Evolutionary conservation across 2,329 filamentous ascomycete species (phyloP), one percentile per base, ranked within the genome.

Genomic region (Trichoderma gracile): DNA sequence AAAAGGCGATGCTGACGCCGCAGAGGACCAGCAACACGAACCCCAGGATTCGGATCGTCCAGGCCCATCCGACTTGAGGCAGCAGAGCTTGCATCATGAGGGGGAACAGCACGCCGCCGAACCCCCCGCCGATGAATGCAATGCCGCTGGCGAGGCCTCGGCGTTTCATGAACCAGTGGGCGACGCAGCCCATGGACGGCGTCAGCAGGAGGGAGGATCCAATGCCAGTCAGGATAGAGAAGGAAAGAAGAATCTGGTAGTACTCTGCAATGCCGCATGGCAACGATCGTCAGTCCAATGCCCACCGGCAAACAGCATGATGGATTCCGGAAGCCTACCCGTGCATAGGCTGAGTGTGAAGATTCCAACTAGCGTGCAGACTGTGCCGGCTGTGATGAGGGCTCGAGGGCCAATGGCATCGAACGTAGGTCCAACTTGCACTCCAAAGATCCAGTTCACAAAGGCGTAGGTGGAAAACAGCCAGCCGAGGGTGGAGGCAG

Each of bases 121-220:
- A 76, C 17, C 86, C 88, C 19, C 87, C 87, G 0, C 91, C 89
- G 0, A 89, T 88, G 5, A 89, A 85, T n/a, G 91, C 91, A 47
- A 96, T 80, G n/a, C 92, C 92, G 0, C 89, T 94, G 8, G 92
- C 91, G 47, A 90, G 82, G 3, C 89, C 93, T 15, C 92, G 86
- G 56, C 86, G 87, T n/a, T 74, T 75, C 30, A 88, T 82, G 79
- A 96, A 96, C 79, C 86, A 96, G 73, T 96, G 92, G 5, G 10
- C 38, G 19, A 57, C 25, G 5, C 19, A 23, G 14, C 88, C 87
- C 67, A 95, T 84, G 0, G 90, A 86, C 0, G 92, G 91, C 0
- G 90, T 92, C 74, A 93, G 93, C 66, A 95, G 85, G 49, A 94
- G 80, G 0, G 89, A 90, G 2, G 89, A 89, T 14, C 90, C 90